phyloP scores from a whole-genome alignment of 768 basidiomycete species.

The Pisolithus microcarpus region DNA sequence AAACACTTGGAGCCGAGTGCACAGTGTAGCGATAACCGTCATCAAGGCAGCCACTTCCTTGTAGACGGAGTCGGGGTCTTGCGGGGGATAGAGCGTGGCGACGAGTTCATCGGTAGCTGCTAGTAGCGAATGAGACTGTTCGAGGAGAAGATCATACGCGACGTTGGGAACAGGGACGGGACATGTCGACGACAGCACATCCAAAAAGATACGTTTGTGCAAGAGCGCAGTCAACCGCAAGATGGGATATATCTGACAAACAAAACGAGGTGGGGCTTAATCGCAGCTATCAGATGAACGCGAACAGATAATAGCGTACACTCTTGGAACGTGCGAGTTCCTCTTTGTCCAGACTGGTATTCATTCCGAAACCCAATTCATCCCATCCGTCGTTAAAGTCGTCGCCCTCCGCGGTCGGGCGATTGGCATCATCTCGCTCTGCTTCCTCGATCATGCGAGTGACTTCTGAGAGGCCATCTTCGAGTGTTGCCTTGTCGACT shows the following conservation, averaged over 20 bases:
- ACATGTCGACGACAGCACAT: constrained; percentile 36
- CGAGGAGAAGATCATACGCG: constrained; percentile 46
- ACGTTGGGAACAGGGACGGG: constrained; percentile 18
- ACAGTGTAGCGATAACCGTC: constrained; percentile 32
- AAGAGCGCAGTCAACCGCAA: constrained; percentile 53
- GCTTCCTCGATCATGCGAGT: constrained; percentile 43
- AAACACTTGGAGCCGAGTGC: constrained; percentile 20
- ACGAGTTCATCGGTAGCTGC: constrained; percentile 59
- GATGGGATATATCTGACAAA: constrained; percentile 47
- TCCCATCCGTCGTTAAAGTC: constrained; percentile 51
- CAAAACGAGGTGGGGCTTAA: constrained; percentile 2
- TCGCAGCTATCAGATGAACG: not conserved
- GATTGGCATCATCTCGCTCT: constrained; percentile 25
- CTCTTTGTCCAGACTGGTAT: constrained; percentile 36
- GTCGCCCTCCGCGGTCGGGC: constrained; percentile 13
- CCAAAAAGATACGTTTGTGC: constrained; percentile 52
- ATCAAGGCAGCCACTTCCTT: constrained; percentile 34
- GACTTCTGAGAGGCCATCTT: constrained; percentile 56
- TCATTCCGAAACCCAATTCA: constrained; percentile 45
- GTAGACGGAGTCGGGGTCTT: constrained; percentile 38
- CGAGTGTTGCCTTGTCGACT: constrained; percentile 47
- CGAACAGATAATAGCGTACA: constrained; percentile 30
- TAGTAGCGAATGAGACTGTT: constrained; percentile 45
- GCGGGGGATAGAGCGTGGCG: constrained; percentile 59
- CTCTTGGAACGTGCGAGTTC: constrained; percentile 57